A percentile compares a stretch with the other conserved stretches of the same genome.
These are phyloP conservation scores for Aspergillus piperis DNA, from an alignment of 2,329 filamentous ascomycete species.

Conservation along the genomic window DNA sequence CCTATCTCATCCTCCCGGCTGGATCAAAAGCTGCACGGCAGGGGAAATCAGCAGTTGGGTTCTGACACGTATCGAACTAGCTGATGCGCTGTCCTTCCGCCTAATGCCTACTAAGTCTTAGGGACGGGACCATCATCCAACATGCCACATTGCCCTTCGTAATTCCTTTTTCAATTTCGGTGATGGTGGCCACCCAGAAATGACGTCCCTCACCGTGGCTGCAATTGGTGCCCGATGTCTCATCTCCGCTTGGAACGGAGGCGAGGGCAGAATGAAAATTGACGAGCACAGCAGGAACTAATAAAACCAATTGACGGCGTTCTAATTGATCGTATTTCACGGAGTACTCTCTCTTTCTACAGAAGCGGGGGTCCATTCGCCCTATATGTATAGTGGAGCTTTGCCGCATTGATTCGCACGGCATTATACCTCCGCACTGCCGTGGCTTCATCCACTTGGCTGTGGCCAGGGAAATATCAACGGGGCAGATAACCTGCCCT, in stretches of 20 bases:
- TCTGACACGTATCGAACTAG: constrained; percentile 33
- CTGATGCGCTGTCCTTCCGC: constrained; percentile 26
- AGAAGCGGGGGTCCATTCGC: background rate
- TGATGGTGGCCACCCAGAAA: background rate
- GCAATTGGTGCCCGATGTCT: constrained; percentile 16
- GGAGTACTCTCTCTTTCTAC: background rate
- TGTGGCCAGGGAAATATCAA: constrained; percentile 12
- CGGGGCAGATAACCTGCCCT: constrained; percentile 20
- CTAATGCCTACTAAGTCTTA: constrained; percentile 15
- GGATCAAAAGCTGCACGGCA: constrained; percentile 31
- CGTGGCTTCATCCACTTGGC: constrained; percentile 15
- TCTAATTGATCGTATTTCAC: constrained; percentile 1
- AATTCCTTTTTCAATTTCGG: background rate
- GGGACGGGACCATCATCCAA: constrained; percentile 13
- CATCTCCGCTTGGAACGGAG: background rate
- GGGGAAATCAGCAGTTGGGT: constrained; percentile 31
- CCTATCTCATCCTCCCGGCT: constrained; percentile 22
- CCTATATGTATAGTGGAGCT: constrained; percentile 9
- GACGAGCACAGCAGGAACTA: background rate
- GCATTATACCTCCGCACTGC: constrained; percentile 8
- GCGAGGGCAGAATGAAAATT: background rate
- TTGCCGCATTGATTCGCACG: constrained; percentile 12
- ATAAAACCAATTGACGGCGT: background rate
- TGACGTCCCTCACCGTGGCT: background rate
- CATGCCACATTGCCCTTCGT: constrained; percentile 11